Percentiles rank a stretch among this genome's conserved stretches.
These are phyloP conservation scores for Mycena capillaripes DNA, from an alignment of 768 basidiomycete species.

Conservation along the genomic window DNA sequence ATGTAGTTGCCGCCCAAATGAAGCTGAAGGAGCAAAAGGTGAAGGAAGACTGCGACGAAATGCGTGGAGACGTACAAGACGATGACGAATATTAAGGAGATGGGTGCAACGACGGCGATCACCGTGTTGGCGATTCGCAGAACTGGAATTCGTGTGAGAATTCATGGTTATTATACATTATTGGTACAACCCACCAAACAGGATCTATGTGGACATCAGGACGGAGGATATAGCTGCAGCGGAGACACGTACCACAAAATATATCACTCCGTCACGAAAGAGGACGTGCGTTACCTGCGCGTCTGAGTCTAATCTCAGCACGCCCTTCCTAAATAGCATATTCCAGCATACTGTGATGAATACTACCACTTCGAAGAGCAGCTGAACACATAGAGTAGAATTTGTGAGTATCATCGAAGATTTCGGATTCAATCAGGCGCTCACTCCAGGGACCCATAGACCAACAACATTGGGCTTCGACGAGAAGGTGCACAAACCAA, in stretches of 20 bases:
- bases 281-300: background rate
- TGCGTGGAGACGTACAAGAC: slow-evolving; percentile 1
- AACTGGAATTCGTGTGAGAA: background rate
- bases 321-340: slow-evolving; percentile 40
- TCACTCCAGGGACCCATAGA: slow-evolving; percentile 49
- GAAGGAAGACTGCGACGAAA: too few species aligned
- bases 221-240: too few species aligned
- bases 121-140: slow-evolving; percentile 7
- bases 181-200: background rate
- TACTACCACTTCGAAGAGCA: slow-evolving; percentile 46
- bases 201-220: background rate
- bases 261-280: slow-evolving; percentile 7
- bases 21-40: background rate
- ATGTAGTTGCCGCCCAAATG: slow-evolving; percentile 11
- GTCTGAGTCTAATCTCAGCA: background rate
- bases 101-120: background rate
- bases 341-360: slow-evolving; percentile 47
- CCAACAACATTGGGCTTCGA: slow-evolving; percentile 38
- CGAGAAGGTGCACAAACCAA: slow-evolving; percentile 40
- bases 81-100: background rate
- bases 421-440: background rate
- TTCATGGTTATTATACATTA: too few species aligned
- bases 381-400: too few species aligned
- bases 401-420: too few species aligned
- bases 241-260: slow-evolving; percentile 19